Conservation (phyloP, 2,329 filamentous ascomycete species). For the Lachnellula suecica region DNA sequence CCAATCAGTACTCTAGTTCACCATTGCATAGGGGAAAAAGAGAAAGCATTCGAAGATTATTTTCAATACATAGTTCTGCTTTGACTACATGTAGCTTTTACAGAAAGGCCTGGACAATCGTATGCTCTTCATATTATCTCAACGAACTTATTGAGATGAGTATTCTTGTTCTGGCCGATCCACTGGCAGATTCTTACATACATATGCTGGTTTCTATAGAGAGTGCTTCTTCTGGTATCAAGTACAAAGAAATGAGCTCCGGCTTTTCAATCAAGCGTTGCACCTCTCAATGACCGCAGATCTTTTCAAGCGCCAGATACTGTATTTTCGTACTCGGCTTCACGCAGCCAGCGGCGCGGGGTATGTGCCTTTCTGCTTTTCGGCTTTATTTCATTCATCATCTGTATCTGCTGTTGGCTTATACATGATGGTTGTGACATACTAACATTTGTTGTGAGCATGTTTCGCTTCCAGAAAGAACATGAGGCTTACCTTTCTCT, state of each 20-base stretch:
- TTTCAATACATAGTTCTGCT: background rate
- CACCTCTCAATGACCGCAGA: no score
- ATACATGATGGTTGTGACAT: conserved; percentile 96
- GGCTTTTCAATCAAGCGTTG: background rate
- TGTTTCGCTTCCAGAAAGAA: background rate
- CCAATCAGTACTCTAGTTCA: no score
- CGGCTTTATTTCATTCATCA: conserved; percentile 34
- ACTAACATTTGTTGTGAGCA: conserved; percentile 53
- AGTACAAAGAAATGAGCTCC: background rate
- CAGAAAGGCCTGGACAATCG: no score
- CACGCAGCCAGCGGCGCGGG: background rate
- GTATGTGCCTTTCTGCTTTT: background rate
- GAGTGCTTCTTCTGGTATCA: background rate
- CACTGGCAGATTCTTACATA: background rate
- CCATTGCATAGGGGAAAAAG: no score
- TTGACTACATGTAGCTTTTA: background rate
- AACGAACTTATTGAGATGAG: background rate
- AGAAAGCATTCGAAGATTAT: background rate
- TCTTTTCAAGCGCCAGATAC: no score
- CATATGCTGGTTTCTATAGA: background rate
- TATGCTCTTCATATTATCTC: no score
- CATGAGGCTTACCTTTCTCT: conserved; percentile 71
- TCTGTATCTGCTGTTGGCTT: conserved; percentile 72
- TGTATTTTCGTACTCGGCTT: no score
- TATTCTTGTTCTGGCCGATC: background rate